phyloP scores from a whole-genome alignment of 208 protist species.

The Leishmania amazonensis region DNA sequence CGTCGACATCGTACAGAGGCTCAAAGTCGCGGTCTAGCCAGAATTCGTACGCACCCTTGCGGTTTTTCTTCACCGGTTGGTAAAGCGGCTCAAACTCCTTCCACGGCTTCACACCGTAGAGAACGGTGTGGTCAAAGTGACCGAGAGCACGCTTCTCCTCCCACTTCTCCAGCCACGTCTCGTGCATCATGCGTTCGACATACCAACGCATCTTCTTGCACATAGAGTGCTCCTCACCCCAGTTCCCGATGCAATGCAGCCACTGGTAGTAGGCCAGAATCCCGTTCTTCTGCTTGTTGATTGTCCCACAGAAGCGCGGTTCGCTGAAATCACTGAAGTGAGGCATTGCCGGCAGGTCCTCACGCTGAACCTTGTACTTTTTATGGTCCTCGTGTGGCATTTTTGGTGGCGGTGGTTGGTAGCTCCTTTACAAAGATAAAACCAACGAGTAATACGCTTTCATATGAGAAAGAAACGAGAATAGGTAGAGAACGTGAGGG shows the following conservation, averaged over 20 bases:
- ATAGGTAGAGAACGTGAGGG: not conserved
- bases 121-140: slow-evolving; percentile 87
- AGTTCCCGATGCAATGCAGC: slow-evolving; percentile 92
- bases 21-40: slow-evolving; percentile 89
- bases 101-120: slow-evolving; percentile 88
- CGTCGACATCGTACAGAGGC: slow-evolving; percentile 80
- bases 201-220: slow-evolving; percentile 94
- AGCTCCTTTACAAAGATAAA: not conserved
- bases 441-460: not conserved
- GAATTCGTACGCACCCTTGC: slow-evolving; percentile 90
- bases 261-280: slow-evolving; percentile 92
- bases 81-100: slow-evolving; percentile 92
- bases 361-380: slow-evolving; percentile 86
- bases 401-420: slow-evolving; percentile 1
- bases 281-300: slow-evolving; percentile 88
- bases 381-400: slow-evolving; percentile 88
- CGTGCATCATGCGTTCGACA: slow-evolving; percentile 90
- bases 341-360: slow-evolving; percentile 77
- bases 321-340: slow-evolving; percentile 91
- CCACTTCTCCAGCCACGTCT: slow-evolving; percentile 88
- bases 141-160: slow-evolving; percentile 89
- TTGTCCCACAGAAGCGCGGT: slow-evolving; percentile 65
- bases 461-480: not conserved
- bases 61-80: slow-evolving; percentile 89
- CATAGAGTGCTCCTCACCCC: slow-evolving; percentile 91